A percentile compares a stretch with the other conserved stretches of the same genome.
phyloP scores from a whole-genome alignment of 495 filamentous ascomycete genomes.

The Neurospora sp. region DNA sequence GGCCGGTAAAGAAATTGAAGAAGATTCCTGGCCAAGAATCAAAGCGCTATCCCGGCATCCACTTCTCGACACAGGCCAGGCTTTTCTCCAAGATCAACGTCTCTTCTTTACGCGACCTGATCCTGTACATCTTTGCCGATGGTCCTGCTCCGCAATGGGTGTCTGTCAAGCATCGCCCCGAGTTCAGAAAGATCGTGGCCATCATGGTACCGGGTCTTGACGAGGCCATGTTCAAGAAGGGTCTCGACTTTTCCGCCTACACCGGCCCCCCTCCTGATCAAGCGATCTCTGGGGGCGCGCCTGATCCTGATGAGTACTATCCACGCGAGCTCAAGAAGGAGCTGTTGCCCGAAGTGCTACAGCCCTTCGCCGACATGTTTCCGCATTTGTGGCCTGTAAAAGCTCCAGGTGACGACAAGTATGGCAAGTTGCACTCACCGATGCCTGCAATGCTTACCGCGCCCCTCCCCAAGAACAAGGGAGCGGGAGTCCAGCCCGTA shows the following conservation, averaged over 20 bases:
- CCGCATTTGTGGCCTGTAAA: conserved; percentile 79
- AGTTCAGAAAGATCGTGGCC: conserved; percentile 77
- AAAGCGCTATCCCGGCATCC: conserved; percentile 63
- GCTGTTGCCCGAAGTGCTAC: conserved; percentile 51
- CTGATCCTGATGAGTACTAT: conserved; percentile 57
- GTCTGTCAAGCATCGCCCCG: conserved; percentile 60
- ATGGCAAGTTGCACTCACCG: conserved; percentile 71
- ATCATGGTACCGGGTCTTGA: conserved; percentile 91
- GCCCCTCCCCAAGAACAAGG: conserved; percentile 52
- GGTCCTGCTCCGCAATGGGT: conserved; percentile 80
- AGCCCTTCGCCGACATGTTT: conserved; percentile 73
- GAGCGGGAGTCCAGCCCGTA: conserved; percentile 47
- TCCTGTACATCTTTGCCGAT: conserved; percentile 86
- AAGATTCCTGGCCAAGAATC: conserved; percentile 42
- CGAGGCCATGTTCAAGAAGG: conserved; percentile 75
- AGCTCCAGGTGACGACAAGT: conserved; percentile 74
- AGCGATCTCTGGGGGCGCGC: conserved; percentile 22
- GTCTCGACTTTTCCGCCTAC: conserved; percentile 41
- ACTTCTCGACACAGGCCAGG: conserved; percentile 53
- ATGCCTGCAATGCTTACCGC: conserved; percentile 64
- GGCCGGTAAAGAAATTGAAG: conserved; percentile 44
- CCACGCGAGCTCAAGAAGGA: conserved; percentile 54
- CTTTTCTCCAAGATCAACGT: conserved; percentile 69
- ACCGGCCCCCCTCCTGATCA: conserved; percentile 23
- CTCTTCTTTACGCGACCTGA: conserved; percentile 65